Evolutionary conservation across 1,284 basidiomycete genomes (phyloP), one percentile per base, ranked within the genome.

Genomic region (Ustilago shanxiensis): DNA sequence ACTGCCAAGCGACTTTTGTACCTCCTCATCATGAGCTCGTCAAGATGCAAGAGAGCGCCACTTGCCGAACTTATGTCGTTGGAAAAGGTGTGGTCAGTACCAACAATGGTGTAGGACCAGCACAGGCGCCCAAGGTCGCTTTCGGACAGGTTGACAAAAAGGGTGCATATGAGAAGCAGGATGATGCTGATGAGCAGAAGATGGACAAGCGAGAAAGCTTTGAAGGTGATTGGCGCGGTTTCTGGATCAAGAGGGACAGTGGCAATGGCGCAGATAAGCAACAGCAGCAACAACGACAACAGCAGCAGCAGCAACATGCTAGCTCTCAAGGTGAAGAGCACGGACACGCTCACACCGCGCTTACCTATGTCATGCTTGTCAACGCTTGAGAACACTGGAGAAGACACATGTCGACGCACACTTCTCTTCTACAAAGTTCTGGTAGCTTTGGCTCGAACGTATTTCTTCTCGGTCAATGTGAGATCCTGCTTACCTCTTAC

Each of bases 301-400:
- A 44, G 37, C 24, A 45, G n/a, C 28, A 54, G 29, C 1, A 54
- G 52, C 2, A 47, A n/a, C 2, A 24, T 35, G 20, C 13, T 10
- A 20, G n/a, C 7, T 4, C 35, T 28, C 26, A 41, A 20, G 26
- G 18, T 8, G 54, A 1, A 11, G 22, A 20, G 16, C 24, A 16
- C 2, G 22, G 20, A 16, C 7, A 16, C 16, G 4, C 13, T 44
- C 41, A 44, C n/a, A 20, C 41, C 18, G 44, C 45, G 26, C 47
- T 66, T 8, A 18, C 20, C 6, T 68, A 68, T 26, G 66, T 68
- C 18, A 62, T 68, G 60, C 59, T 67, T 3, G 59, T 67, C 24
- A n/a, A 45, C 0, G 54, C 55, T 13, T 62, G 51, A n/a, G n/a
- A n/a, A n/a, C n/a, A 55, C 20, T 14, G 18, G 1, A 44, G 20